These are phyloP conservation scores for Vaucheria bursata DNA, from an alignment of 352 stramenopile species.

Conservation along the genomic window DNA sequence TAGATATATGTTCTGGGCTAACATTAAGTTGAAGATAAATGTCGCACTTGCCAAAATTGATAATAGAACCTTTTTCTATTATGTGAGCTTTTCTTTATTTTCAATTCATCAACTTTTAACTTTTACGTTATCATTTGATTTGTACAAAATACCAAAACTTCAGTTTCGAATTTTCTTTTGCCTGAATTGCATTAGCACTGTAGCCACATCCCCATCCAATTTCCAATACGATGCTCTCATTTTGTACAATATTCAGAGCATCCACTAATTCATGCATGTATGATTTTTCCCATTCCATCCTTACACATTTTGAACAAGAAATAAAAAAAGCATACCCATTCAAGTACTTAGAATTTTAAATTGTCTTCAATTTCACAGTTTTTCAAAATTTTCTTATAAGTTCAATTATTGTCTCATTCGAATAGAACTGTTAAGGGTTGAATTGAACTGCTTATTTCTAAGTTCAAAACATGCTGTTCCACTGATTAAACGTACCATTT, in stretches of 20 bases:
- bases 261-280: not conserved
- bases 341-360: too few species aligned
- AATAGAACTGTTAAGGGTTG: not conserved
- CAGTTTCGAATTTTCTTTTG: too few species aligned
- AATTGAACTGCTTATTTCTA: not conserved
- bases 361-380: not conserved
- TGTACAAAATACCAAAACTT: too few species aligned
- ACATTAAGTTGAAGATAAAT: too few species aligned
- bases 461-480: not conserved
- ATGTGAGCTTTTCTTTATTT: too few species aligned
- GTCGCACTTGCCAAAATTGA: too few species aligned
- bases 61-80: too few species aligned
- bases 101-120: too few species aligned
- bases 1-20: too few species aligned
- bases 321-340: not conserved
- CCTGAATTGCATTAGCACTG: not conserved
- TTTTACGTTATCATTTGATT: too few species aligned
- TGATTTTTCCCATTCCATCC: not conserved
- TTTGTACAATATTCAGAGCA: not conserved
- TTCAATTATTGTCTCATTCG: not conserved
- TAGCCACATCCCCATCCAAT: not conserved
- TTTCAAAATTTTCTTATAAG: not conserved
- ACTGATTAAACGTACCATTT: too few species aligned
- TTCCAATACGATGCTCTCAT: not conserved
- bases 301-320: not conserved